Conservation (phyloP, 108 stramenopile species). For the Cyclotella kingstonii region DNA sequence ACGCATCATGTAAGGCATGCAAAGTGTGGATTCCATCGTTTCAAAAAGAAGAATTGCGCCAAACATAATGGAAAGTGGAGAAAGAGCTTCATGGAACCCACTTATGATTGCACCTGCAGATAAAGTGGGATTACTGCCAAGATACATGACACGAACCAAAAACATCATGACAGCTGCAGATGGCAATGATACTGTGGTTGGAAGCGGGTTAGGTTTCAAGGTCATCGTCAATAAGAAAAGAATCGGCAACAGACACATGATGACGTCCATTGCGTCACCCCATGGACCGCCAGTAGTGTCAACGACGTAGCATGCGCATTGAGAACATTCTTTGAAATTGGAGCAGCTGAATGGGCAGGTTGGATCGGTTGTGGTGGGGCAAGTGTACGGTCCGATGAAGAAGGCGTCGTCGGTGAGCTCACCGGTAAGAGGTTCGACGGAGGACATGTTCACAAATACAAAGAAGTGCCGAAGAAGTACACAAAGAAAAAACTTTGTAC, state of each 20-base stretch:
- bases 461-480: no score
- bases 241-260: constrained; percentile 56
- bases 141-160: constrained; percentile 57
- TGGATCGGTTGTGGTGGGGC: constrained; percentile 12
- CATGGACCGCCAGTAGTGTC: constrained; percentile 43
- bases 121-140: constrained; percentile 47
- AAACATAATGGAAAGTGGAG: constrained; percentile 56
- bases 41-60: constrained; percentile 64
- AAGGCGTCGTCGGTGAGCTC: constrained; percentile 19
- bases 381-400: constrained; percentile 18
- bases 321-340: constrained; percentile 36
- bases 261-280: constrained; percentile 60
- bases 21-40: constrained; percentile 62
- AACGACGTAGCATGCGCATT: constrained; percentile 44
- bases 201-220: constrained; percentile 41
- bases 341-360: constrained; percentile 26
- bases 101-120: constrained; percentile 43
- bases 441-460: no score
- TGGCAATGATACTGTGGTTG: constrained; percentile 52
- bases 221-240: constrained; percentile 48
- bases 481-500: no score
- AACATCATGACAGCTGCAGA: constrained; percentile 56
- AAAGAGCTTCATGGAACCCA: constrained; percentile 55
- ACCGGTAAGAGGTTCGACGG: no score
- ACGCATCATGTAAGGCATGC: constrained; percentile 72